phyloP scores from a whole-genome alignment of 1,284 basidiomycete species.

The Malassezia furfur region DNA sequence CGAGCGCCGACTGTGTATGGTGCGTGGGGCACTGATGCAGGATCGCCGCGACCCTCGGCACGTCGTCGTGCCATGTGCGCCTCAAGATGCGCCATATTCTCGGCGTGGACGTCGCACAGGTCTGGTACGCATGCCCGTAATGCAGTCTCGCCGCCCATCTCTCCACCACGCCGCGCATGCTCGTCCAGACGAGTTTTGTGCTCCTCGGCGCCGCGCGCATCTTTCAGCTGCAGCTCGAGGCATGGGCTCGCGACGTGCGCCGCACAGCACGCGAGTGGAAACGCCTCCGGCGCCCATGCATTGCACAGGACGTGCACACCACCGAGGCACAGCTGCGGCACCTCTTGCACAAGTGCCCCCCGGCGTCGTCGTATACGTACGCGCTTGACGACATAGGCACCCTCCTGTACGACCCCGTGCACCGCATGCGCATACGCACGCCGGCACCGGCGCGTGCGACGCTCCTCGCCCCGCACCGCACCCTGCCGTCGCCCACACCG shows the following conservation, averaged over 20 bases:
- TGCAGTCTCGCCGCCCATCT: conserved; percentile 2
- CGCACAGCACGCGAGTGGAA: background rate
- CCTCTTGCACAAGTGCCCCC: background rate
- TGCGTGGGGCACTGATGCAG: background rate
- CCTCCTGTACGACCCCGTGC: background rate
- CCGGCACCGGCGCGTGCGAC: no score
- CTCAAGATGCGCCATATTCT: background rate
- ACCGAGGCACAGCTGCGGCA: background rate
- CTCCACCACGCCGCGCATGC: background rate
- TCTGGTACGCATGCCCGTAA: conserved; percentile 8
- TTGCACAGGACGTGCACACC: background rate
- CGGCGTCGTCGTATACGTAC: background rate
- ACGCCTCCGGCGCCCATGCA: background rate
- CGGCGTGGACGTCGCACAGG: conserved; percentile 1
- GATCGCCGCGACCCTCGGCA: conserved; percentile 11
- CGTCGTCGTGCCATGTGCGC: background rate
- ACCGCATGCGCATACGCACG: no score
- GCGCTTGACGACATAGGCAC: background rate
- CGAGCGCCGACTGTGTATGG: conserved; percentile 7
- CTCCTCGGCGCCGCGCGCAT: conserved; percentile 4
- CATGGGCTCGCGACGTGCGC: background rate
- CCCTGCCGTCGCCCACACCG: no score
- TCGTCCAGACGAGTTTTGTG: conserved; percentile 5
- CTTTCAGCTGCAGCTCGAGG: conserved; percentile 2
- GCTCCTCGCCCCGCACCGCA: no score